These are phyloP conservation scores for Willaertia magna DNA, from an alignment of 208 protist species.

Conservation along the genomic window DNA sequence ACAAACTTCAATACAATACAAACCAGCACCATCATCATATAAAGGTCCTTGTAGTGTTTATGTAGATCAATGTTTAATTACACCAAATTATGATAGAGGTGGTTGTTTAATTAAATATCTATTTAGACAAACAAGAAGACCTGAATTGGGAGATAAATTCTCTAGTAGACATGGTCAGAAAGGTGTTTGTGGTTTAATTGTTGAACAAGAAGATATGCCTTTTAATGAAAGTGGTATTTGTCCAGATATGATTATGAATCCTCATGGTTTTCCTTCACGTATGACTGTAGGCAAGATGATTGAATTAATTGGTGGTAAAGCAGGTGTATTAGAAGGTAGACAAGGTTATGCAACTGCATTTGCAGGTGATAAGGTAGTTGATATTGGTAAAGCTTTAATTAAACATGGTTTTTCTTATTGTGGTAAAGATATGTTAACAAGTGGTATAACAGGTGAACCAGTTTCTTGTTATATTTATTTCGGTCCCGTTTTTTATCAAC, in stretches of 20 bases:
- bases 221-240: conserved; percentile 91
- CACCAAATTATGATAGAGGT: conserved; percentile 65
- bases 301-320: conserved; percentile 96
- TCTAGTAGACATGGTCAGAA: conserved; percentile 98
- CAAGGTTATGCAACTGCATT: conserved; percentile 92
- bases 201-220: conserved; percentile 95
- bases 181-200: conserved; percentile 95
- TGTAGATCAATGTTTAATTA: conserved; percentile 75
- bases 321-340: conserved; percentile 63
- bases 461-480: conserved; percentile 97
- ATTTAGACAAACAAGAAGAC: conserved; percentile 70
- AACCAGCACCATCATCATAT: conserved; percentile 59
- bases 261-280: conserved; percentile 98
- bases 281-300: conserved; percentile 99
- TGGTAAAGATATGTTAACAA: conserved; percentile 93
- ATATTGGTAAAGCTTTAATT: conserved; percentile 66
- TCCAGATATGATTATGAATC: conserved; percentile 99
- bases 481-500: conserved; percentile 99
- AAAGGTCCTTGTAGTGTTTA: conserved; percentile 75
- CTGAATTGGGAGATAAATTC: conserved; percentile 99
- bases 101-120: conserved; percentile 83
- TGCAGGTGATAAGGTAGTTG: conserved; percentile 72
- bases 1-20: conserved; percentile 12
- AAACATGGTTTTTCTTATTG: conserved; percentile 86
- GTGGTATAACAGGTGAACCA: conserved; percentile 92